Percentiles rank a stretch among this genome's conserved stretches.
Evolutionary conservation across 2,329 filamentous ascomycete species (phyloP).

Genomic region (Meredithiella fracta): DNA sequence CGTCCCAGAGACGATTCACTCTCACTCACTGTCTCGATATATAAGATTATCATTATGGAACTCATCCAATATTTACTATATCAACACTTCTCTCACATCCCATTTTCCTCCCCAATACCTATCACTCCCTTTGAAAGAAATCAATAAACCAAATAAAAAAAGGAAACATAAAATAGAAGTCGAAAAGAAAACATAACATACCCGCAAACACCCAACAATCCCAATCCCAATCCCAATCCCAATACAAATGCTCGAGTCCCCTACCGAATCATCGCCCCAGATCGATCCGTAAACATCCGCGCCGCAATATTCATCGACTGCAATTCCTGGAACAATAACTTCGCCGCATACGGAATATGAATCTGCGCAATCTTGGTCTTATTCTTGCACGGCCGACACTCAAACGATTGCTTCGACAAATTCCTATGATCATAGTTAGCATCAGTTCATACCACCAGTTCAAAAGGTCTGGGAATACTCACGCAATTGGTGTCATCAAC

Average conservation of each 20-base stretch:
- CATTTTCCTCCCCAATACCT: background rate
- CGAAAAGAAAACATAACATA: too few relatives aligned
- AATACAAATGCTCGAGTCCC: background rate
- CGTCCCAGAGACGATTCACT: too few relatives aligned
- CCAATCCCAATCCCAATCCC: background rate
- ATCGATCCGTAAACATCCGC: slow-evolving; percentile 85
- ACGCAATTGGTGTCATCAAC: slow-evolving; percentile 97
- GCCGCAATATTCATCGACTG: slow-evolving; percentile 97
- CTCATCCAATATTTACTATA: background rate
- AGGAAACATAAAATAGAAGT: background rate
- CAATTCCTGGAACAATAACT: slow-evolving; percentile 94
- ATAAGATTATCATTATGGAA: too few relatives aligned
- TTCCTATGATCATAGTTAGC: slow-evolving; percentile 37
- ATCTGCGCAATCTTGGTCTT: slow-evolving; percentile 98
- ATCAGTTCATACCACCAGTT: slow-evolving; percentile 4
- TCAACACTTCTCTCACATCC: background rate
- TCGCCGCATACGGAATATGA: slow-evolving; percentile 93
- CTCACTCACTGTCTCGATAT: too few relatives aligned
- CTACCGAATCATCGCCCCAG: slow-evolving; percentile 53
- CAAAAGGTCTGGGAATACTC: slow-evolving; percentile 31
- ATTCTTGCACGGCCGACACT: slow-evolving; percentile 96
- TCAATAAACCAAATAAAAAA: background rate
- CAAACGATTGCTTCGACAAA: slow-evolving; percentile 87
- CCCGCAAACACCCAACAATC: background rate
- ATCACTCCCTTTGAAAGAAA: background rate